These are phyloP conservation scores for Cercophora samala DNA, from an alignment of 495 filamentous ascomycete species.

Conservation along the genomic window DNA sequence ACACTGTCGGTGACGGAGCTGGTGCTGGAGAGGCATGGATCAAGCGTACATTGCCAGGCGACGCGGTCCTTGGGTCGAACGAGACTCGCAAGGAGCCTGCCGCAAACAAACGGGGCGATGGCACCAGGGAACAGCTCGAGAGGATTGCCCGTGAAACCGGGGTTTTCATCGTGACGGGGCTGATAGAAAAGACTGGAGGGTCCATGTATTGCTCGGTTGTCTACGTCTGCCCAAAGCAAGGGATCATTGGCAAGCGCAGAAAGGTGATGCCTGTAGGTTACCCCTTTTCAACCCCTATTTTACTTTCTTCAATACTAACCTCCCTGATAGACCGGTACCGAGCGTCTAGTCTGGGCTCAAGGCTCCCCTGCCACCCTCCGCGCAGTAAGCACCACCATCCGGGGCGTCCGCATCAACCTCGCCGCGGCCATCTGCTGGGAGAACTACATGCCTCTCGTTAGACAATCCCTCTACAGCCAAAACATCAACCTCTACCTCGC, in stretches of 20 bases:
- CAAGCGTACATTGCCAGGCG: constrained; percentile 49
- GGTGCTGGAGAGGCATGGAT: constrained; percentile 76
- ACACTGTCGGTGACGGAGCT: constrained; percentile 60
- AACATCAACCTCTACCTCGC: constrained; percentile 93
- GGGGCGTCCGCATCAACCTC: constrained; percentile 70
- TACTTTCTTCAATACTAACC: neutral
- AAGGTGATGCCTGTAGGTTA: constrained; percentile 79
- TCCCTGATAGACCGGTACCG: constrained; percentile 61
- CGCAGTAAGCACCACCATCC: constrained; percentile 76
- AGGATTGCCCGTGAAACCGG: constrained; percentile 66
- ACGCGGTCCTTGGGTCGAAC: constrained; percentile 50
- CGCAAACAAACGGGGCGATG: constrained; percentile 67
- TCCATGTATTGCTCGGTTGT: constrained; percentile 81
- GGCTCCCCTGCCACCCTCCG: constrained; percentile 76
- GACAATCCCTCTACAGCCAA: constrained; percentile 71
- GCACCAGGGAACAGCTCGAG: constrained; percentile 79
- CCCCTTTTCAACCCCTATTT: constrained; percentile 2
- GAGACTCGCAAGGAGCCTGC: constrained; percentile 52
- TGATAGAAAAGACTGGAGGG: constrained; percentile 77
- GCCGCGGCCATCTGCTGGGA: constrained; percentile 96
- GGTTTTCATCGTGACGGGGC: constrained; percentile 74
- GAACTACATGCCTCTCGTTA: constrained; percentile 89
- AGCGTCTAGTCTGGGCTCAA: constrained; percentile 86
- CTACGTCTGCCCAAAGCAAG: constrained; percentile 72
- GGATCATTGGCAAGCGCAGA: constrained; percentile 78